Base-by-base conservation (phyloP, 2,329 filamentous ascomycete genomes). In the Colletotrichum incanum region DNA sequence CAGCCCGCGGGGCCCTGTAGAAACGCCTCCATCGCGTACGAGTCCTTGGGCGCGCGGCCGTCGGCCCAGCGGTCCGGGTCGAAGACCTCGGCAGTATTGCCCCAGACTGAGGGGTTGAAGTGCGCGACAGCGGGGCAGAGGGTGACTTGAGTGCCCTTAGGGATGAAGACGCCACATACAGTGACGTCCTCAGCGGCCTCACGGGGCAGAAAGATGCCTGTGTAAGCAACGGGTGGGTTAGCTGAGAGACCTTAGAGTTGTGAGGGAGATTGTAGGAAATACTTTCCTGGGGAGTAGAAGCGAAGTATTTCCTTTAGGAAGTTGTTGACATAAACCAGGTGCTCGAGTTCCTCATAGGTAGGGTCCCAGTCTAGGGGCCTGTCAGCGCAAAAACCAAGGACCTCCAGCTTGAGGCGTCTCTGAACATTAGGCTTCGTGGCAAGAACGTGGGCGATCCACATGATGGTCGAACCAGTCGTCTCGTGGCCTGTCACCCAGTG, bases 251-350 rank as follows among this genome's bases (percentile, higher is more conserved):
- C 18, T 37, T 16, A 8, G 3, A 11, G 14, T 2, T 7, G 14
- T 14, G 45, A 16, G 20, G 3, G 14, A 5, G 3, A 14, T 12
- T 18, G 3, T 14, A 23, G 1, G 23, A 11, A 14, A 23, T 12
- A 3, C 11, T 16, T 76, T 16, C 73, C 73, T 34, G 82, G 82
- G 5, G 80, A 75, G 66, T 79, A 82, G 74, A 81, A 79, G 5
- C 83, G 79, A 28, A 84, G 65, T 11, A 82, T 74, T 74, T 84
- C 83, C 71, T 76, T 82, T 71, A 79, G 77, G 8, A 84, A 82
- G 50, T 81, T 81, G 72, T 81, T 79, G 16, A 84, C 72, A 70
- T 83, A 84, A 3, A 77, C 90, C 88, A 70, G 93, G 85, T 77
- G 52, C 45, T 72, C 75, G 14, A 84, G 78, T 63, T 85, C 82